Evolutionary conservation across 169 alveolate species (phyloP).

Genomic region (Plasmodium ovale): DNA sequence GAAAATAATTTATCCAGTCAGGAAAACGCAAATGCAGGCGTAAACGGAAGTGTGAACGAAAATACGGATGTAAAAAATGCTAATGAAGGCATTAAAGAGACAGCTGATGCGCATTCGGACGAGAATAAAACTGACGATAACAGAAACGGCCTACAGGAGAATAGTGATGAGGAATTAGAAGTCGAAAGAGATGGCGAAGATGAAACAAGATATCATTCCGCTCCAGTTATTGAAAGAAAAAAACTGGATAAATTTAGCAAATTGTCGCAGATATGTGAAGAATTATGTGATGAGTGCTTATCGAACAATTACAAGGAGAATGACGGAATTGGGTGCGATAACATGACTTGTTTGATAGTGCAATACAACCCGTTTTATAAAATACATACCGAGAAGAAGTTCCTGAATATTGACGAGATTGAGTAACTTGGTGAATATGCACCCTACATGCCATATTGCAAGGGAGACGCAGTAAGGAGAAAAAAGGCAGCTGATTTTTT

Average conservation of each 20-base stretch:
- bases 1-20: conserved; percentile 29
- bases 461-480: no score
- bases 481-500: no score
- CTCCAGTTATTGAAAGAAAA: conserved; percentile 78
- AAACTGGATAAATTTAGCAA: conserved; percentile 59
- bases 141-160: background rate
- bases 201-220: conserved; percentile 68
- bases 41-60: conserved; percentile 1
- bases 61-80: background rate
- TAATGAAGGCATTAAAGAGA: background rate
- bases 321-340: conserved; percentile 96
- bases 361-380: conserved; percentile 80
- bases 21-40: background rate
- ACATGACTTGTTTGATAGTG: conserved; percentile 94
- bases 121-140: conserved; percentile 12
- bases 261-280: conserved; percentile 89
- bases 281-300: conserved; percentile 90
- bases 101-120: background rate
- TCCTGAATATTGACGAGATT: conserved; percentile 57
- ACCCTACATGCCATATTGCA: no score
- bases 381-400: conserved; percentile 70
- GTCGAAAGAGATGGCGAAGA: conserved; percentile 48
- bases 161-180: background rate
- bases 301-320: conserved; percentile 89
- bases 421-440: no score